These are phyloP conservation scores for Fusarium sp. DNA, from an alignment of 2,329 filamentous ascomycete species.

Conservation along the genomic window DNA sequence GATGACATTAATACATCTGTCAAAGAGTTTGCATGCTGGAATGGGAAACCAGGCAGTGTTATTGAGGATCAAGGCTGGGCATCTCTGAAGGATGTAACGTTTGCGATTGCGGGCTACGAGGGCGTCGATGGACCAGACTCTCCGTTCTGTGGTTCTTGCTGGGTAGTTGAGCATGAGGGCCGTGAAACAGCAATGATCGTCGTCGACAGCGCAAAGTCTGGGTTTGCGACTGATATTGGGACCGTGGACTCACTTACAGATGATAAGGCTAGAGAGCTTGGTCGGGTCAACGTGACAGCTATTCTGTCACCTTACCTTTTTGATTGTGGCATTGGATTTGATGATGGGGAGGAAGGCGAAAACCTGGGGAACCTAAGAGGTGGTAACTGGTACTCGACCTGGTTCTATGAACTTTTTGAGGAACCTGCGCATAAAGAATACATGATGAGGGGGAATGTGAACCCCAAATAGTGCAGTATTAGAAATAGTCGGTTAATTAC, in stretches of 20 bases:
- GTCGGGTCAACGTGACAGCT: accelerated
- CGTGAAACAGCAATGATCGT: accelerated
- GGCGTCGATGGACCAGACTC: neutral
- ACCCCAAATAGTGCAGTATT: accelerated
- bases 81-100: accelerated
- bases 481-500: accelerated
- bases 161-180: accelerated
- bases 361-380: neutral
- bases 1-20: neutral
- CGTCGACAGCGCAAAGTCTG: neutral
- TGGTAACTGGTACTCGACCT: neutral
- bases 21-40: neutral
- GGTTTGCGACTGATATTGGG: accelerated
- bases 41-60: accelerated
- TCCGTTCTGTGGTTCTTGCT: neutral
- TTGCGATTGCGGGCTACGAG: accelerated
- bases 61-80: neutral
- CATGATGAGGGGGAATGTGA: neutral
- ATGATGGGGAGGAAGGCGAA: accelerated
- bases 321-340: accelerated
- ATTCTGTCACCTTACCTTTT: neutral
- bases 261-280: accelerated
- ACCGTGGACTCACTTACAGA: accelerated
- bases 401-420: neutral
- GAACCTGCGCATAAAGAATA: neutral